These are phyloP conservation scores for Avicennia marina DNA, from an alignment of 257 asterid species.

Conservation along the genomic window DNA sequence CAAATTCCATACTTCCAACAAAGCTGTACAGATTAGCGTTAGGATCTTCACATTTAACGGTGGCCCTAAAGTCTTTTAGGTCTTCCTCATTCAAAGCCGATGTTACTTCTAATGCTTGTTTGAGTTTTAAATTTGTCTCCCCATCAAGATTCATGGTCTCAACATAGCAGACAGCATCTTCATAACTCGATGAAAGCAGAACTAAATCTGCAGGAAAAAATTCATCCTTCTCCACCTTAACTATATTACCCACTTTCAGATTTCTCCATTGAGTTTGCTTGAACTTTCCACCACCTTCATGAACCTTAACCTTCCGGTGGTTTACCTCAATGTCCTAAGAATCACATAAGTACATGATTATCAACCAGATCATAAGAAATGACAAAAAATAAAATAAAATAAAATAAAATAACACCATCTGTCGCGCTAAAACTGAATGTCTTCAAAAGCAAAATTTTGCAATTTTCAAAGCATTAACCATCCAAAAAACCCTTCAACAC, in stretches of 20 bases:
- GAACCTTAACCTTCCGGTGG: slow-evolving; percentile 67
- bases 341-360: not conserved
- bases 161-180: slow-evolving; percentile 82
- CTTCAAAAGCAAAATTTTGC: too few species aligned
- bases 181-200: slow-evolving; percentile 79
- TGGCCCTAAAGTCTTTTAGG: slow-evolving; percentile 48
- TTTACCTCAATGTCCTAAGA: slow-evolving; percentile 83
- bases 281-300: slow-evolving; percentile 55
- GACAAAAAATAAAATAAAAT: not conserved
- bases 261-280: slow-evolving; percentile 60
- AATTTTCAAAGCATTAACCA: too few species aligned
- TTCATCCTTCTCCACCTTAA: slow-evolving; percentile 78
- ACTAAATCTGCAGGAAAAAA: slow-evolving; percentile 90
- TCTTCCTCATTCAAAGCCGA: slow-evolving; percentile 49
- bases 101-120: slow-evolving; percentile 70
- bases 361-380: not conserved
- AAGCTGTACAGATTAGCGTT: slow-evolving; percentile 77
- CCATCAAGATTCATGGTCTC: slow-evolving; percentile 98
- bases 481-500: too few species aligned
- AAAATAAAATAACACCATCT: too few species aligned
- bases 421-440: too few species aligned
- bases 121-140: slow-evolving; percentile 85
- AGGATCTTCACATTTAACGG: slow-evolving; percentile 86
- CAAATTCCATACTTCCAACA: slow-evolving; percentile 71
- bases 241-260: slow-evolving; percentile 81